Evolutionary conservation across 1,284 basidiomycete genomes (phyloP), one percentile per base, ranked within the genome.

Genomic region (Neonothopanus nambi): DNA sequence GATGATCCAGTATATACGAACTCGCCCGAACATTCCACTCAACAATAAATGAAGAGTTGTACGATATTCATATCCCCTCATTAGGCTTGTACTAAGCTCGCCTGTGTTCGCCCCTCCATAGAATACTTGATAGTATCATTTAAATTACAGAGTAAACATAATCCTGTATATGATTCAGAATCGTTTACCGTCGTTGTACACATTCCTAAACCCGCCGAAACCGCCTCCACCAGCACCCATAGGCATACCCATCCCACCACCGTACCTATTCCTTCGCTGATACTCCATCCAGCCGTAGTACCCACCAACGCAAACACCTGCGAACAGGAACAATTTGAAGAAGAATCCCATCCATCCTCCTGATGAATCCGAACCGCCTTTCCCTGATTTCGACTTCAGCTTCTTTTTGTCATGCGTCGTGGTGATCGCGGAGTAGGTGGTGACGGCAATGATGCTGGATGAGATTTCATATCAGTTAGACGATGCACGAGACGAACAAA

Each of bases 281-380:
- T 87, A 91, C 54, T 76, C 76, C 61, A 78, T 74, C 70, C 82
- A 91, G 0, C 80, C 85, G 43, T 82, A 87, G 58, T 77, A 77
- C 4, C 72, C 80, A 2, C 84, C 87, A 3, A 70, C 81, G 48
- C 82, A 77, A 5, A 86, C 67, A 6, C 78, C 84, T 3, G 68
- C 72, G 58, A 91, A 76, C 21, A 88, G 65, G 61, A 83, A 60
- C 52, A 90, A 64, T 67, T 90, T 92, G 70, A 86, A 66, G 60
- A 86, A 65, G 56, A 81, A 75, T 21, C 74, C 74, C 44, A 79
- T 56, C 84, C 83, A 87, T 3, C 77, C 71, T 6, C 73, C 67
- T 41, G 41, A 49, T 44, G 33, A 58, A 26, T 39, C 38, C 9
- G 28, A 30, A 11, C 36, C 51, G 20, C 37, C 33, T 18, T 39